Percentiles rank a stretch among this genome's conserved stretches.
Conservation (phyloP, 768 basidiomycete genomes). For the Hortiboletus campestris region DNA sequence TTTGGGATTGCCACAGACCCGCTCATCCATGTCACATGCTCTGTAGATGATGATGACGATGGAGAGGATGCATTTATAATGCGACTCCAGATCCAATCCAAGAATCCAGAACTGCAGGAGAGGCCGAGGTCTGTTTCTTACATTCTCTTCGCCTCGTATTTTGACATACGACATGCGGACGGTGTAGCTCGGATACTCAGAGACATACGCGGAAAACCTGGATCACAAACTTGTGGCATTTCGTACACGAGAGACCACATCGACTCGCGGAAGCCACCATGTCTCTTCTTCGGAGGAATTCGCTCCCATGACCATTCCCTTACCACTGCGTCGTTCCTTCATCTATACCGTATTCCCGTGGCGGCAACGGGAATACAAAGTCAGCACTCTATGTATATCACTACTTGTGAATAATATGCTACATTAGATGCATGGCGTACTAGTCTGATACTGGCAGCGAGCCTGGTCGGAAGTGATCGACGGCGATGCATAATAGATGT, state of each 20-base stretch:
- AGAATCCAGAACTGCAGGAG: background rate
- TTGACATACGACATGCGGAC: background rate
- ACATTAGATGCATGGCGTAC: background rate
- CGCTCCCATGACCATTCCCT: slow-evolving; percentile 8
- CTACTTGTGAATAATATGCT: slow-evolving; percentile 2
- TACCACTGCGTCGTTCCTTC: background rate
- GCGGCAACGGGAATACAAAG: background rate
- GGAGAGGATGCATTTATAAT: slow-evolving; percentile 26
- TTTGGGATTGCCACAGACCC: background rate
- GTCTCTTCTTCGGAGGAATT: slow-evolving; percentile 11
- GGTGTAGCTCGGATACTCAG: slow-evolving; percentile 2
- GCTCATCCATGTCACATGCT: background rate
- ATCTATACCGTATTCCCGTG: background rate
- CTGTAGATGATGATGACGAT: slow-evolving; percentile 24
- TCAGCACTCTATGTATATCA: background rate
- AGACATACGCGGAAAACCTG: slow-evolving; percentile 9
- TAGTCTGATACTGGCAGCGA: slow-evolving; percentile 57
- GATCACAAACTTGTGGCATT: slow-evolving; percentile 11
- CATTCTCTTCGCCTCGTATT: background rate
- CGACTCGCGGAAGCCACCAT: slow-evolving; percentile 7
- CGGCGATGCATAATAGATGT: background rate
- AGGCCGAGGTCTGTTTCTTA: slow-evolving; percentile 13
- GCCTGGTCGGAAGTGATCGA: slow-evolving; percentile 43
- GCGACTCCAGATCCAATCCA: slow-evolving; percentile 14
- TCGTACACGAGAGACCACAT: slow-evolving; percentile 11